Evolutionary conservation across 805 yeast species (phyloP).

Genomic region (Huiozyma naganishii): DNA sequence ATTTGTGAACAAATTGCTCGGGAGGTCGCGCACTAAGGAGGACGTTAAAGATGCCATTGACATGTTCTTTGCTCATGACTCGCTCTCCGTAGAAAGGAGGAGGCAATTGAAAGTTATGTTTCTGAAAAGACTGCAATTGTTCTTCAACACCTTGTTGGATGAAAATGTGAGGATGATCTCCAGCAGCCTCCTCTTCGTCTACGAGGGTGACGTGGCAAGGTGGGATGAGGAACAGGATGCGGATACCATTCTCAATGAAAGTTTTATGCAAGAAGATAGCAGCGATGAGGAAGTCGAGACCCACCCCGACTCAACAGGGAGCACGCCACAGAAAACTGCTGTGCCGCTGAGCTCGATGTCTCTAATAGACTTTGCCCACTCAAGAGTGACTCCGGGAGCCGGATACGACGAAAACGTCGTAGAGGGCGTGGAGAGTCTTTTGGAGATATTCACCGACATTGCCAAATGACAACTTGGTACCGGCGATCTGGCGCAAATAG

Average conservation of each 20-base stretch:
- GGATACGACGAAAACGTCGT: constrained; percentile 67
- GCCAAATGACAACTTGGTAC: constrained; percentile 11
- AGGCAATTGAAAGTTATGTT: constrained; percentile 36
- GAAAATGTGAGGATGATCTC: constrained; percentile 58
- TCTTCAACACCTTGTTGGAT: constrained; percentile 54
- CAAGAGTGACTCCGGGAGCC: constrained; percentile 47
- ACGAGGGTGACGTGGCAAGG: constrained; percentile 51
- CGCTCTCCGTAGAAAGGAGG: constrained; percentile 25
- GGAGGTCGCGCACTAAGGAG: constrained; percentile 42
- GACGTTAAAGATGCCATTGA: constrained; percentile 38
- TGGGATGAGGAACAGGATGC: constrained; percentile 38
- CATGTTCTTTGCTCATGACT: constrained; percentile 34
- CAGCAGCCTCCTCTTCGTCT: constrained; percentile 61
- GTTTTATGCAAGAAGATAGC: constrained; percentile 25
- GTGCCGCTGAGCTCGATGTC: constrained; percentile 45
- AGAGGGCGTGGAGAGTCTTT: constrained; percentile 56
- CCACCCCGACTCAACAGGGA: constrained; percentile 6
- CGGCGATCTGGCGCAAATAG: too few relatives aligned
- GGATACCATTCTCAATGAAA: constrained; percentile 32
- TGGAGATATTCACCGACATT: constrained; percentile 21
- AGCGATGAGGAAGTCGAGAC: constrained; percentile 21
- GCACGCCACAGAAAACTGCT: not conserved
- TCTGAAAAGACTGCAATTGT: constrained; percentile 47
- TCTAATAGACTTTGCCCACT: constrained; percentile 87
- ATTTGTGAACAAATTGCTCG: constrained; percentile 56